A percentile compares a stretch with the other conserved stretches of the same genome.
These are phyloP conservation scores for Mucor velutinosus DNA, from an alignment of 371 early-diverging fungal genomes.

Conservation along the genomic window DNA sequence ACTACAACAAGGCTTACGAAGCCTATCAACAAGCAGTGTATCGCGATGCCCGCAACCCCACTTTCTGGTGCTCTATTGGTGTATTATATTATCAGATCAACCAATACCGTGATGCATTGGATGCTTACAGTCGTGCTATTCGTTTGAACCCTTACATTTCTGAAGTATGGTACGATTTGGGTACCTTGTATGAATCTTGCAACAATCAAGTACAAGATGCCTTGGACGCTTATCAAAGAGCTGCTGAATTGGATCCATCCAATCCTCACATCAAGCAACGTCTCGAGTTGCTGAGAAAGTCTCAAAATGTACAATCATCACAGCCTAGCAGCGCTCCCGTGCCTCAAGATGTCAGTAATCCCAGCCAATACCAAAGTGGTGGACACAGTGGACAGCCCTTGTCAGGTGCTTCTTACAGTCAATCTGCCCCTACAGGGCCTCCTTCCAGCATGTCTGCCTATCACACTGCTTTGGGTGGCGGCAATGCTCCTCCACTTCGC, in stretches of 20 bases:
- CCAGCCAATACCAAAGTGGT: constrained; percentile 49
- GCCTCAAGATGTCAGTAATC: constrained; percentile 66
- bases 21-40: constrained; percentile 96
- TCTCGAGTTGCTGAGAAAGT: constrained; percentile 60
- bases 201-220: constrained; percentile 96
- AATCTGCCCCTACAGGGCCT: constrained; percentile 37
- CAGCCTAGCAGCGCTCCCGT: constrained; percentile 51
- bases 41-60: constrained; percentile 90
- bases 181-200: constrained; percentile 94
- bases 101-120: constrained; percentile 93
- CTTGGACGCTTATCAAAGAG: constrained; percentile 92
- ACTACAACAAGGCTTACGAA: constrained; percentile 93
- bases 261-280: constrained; percentile 84
- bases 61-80: constrained; percentile 97
- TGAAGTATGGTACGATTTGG: constrained; percentile 96
- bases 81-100: constrained; percentile 94
- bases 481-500: constrained; percentile 3
- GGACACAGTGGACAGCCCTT: constrained; percentile 30
- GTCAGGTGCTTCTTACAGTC: constrained; percentile 31
- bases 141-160: constrained; percentile 87
- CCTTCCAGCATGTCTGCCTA: constrained; percentile 45
- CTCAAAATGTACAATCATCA: constrained; percentile 16
- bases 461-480: constrained; percentile 20
- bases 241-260: constrained; percentile 82
- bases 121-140: constrained; percentile 94